A percentile compares a stretch with the other conserved stretches of the same genome.
These are phyloP conservation scores for Pseudogymnoascus pannorum DNA, from an alignment of 2,329 filamentous ascomycete genomes.

Conservation along the genomic window DNA sequence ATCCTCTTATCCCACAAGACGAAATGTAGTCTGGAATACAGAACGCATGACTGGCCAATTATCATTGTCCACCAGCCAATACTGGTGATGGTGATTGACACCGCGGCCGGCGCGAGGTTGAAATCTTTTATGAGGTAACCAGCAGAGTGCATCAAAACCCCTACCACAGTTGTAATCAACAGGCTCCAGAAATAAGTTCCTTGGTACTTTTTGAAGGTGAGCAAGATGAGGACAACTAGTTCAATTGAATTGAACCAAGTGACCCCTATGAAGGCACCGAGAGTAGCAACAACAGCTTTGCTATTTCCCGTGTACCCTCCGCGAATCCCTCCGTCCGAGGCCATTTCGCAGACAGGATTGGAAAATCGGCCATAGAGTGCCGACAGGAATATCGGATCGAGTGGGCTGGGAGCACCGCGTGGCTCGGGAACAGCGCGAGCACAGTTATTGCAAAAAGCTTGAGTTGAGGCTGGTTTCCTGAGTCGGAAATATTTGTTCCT, in stretches of 20 bases:
- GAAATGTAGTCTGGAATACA: conserved; percentile 49
- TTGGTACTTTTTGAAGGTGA: conserved; percentile 30
- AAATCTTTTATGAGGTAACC: conserved; percentile 41
- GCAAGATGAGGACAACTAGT: conserved; percentile 31
- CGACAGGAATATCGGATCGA: background rate
- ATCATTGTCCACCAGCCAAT: conserved; percentile 49
- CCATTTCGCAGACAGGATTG: background rate
- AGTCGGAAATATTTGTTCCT: background rate
- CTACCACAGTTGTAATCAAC: conserved; percentile 27
- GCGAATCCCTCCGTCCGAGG: background rate
- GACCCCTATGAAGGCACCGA: conserved; percentile 27
- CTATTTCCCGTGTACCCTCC: background rate
- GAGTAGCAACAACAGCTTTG: background rate
- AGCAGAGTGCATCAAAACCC: conserved; percentile 33
- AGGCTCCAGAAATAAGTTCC: conserved; percentile 37
- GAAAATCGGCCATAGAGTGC: background rate
- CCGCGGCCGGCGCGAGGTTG: conserved; percentile 31
- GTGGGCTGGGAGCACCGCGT: background rate
- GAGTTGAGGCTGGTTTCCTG: background rate
- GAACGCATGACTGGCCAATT: conserved; percentile 47
- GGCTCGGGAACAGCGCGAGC: background rate
- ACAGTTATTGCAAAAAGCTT: background rate
- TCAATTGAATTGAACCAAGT: conserved; percentile 33
- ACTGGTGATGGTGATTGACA: conserved; percentile 22
- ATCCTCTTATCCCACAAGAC: conserved; percentile 40